Base-by-base conservation (phyloP, 2,329 filamentous ascomycete species). In the Microsporum audouinii region DNA sequence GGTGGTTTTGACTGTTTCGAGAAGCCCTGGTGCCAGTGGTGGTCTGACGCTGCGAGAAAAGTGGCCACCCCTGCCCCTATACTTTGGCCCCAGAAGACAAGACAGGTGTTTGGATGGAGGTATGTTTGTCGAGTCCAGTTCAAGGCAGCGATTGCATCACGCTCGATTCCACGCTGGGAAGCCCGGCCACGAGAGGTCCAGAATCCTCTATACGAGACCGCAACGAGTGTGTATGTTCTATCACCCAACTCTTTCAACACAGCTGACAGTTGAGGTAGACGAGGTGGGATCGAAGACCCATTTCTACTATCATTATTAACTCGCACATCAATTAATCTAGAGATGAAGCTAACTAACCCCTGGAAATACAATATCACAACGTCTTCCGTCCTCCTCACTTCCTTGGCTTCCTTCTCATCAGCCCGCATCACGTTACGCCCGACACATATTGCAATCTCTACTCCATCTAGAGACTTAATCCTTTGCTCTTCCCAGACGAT, bases 181-280 rank as follows among this genome's bases (percentile, higher is more conserved):
- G 88, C 83, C 2, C 84, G 79, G 17, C 89, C 88, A 36, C 82
- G 79, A 1, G 88, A 91, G 8, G 80, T 89, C 89, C 88, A 92
- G 70, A 87, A 92, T 8, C 88, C 87, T 49, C 88, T 83, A 69
- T 89, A 83, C 4, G 80, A 82, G 5, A 82, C 66, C 3, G 78
- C 78, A 0, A 78, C 72, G 2, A 82, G 63, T 1, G 73, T 63
- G 29, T 64, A 61, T 43, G 43, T 45, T 2, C 33, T 23, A 34
- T 58, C 49, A 31, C 60, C 33, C 56, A 63, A 49, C 31, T 45
- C 53, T 27, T 72, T 71, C 33, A 83, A 64, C 5, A 79, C 68
- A 6, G 72, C 70, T 1, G 80, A 80, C 4, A 83, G 71, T 39
- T 72, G 64, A 8, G 78, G 78, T 17, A 80, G 67, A 17, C 78